A percentile compares a stretch with the other conserved stretches of the same genome.
Evolutionary conservation across 225 moss, liverwort and hornwort genomes (phyloP).

Genomic region (Polytrichum commune): DNA sequence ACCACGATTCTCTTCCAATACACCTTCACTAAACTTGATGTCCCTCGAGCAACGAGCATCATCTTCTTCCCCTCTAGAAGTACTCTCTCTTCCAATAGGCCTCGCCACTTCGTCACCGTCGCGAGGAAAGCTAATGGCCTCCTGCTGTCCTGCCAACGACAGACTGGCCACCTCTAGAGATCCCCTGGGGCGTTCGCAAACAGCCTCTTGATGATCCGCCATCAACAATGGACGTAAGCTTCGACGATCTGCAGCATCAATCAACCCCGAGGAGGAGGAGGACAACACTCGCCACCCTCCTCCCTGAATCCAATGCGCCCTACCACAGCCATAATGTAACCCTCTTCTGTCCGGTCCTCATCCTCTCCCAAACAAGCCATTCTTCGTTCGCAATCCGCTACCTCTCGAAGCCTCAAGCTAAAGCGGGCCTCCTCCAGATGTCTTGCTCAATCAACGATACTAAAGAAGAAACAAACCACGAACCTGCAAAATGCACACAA

Average conservation of each 20-base stretch:
- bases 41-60: constrained; percentile 6
- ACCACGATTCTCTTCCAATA: constrained; percentile 4
- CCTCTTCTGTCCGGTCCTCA: too few relatives aligned
- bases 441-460: too few relatives aligned
- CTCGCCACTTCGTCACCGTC: constrained; percentile 10
- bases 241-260: constrained; percentile 15
- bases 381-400: too few relatives aligned
- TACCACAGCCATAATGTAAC: too few relatives aligned
- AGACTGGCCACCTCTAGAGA: constrained; percentile 13
- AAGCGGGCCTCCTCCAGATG: too few relatives aligned
- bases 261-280: background rate
- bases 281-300: too few relatives aligned
- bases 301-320: too few relatives aligned
- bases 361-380: too few relatives aligned
- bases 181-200: constrained; percentile 18
- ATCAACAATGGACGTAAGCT: constrained; percentile 19
- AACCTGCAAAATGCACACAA: too few relatives aligned
- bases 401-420: too few relatives aligned
- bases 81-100: constrained; percentile 13
- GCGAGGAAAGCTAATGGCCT: background rate
- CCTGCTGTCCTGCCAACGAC: constrained; percentile 3
- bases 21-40: background rate
- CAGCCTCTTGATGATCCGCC: constrained; percentile 24
- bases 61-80: background rate
- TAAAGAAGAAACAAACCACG: too few relatives aligned